Evolutionary conservation across 2,329 filamentous ascomycete species (phyloP), one percentile per base, ranked within the genome.

Genomic region (Scytalidium sp.): DNA sequence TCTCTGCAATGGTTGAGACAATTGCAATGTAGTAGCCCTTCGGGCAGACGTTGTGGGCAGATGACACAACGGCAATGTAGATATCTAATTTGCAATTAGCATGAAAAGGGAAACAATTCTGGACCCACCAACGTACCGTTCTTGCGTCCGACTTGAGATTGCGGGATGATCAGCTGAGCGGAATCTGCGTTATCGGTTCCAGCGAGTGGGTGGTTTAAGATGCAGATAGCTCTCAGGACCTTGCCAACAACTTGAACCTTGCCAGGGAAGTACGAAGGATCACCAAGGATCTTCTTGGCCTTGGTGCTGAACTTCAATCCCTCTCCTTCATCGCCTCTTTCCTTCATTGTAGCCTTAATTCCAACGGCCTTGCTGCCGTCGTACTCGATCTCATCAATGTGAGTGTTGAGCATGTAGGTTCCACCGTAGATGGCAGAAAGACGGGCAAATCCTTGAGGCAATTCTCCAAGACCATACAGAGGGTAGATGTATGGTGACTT

Each of bases 401-500:
- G 84, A 60, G 94, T 96, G 79, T 97, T 97, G 65, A 99, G 86
- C 92, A 99, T 99, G 76, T 99, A 99, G 45, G 94, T 99, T 61
- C 94, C 94, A 58, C 94, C 94, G 68, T 99, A 97, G 73, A 99
- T 97, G 70, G 94, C 94, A 39, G 92, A 97, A 48, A 99, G 83
- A 70, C 94, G 92, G 56, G 94, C 94, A 65, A 99, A 99, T 52
- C 93, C 93, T 74, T 99, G 94, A 29, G 94, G 95, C 50, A 99
- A 87, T 76, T 99, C 94, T 68, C 89, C 94, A 45, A 99, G 84
- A 55, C 94, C 94, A 75, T 99, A 99, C 25, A 97, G 85, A 44
- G 94, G 95, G 79, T 99, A 99, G 76, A 99, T 97, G 78, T 97
- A 99, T 42, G 94, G 95, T 11, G 92, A 97, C 75, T 97, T 97